A percentile compares a stretch with the other conserved stretches of the same genome.
Conservation (phyloP, 164 flowering plant genomes). For the Houttuynia cordata region DNA sequence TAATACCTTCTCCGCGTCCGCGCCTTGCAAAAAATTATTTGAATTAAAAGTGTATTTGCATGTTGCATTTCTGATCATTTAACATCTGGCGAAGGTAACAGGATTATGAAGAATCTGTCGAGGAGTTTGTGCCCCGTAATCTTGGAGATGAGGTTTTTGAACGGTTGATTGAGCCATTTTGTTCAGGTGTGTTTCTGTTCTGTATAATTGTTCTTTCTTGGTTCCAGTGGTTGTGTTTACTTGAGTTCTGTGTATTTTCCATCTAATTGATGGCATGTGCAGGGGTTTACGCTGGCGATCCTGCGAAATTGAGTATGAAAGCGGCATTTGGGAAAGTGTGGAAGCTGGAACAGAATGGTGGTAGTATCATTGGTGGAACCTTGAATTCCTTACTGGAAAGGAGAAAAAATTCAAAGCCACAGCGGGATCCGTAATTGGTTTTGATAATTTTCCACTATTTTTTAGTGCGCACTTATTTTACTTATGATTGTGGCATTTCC, state of each 20-base stretch:
- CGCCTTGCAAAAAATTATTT: too few relatives aligned
- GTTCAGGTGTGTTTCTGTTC: slow-evolving; percentile 50
- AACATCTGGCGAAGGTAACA: slow-evolving; percentile 57
- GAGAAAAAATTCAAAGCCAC: slow-evolving; percentile 41
- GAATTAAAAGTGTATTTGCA: background rate
- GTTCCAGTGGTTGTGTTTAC: background rate
- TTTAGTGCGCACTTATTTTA: slow-evolving; percentile 1
- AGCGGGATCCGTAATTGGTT: slow-evolving; percentile 68
- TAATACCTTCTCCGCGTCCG: background rate
- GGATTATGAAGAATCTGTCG: slow-evolving; percentile 90
- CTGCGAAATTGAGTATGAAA: slow-evolving; percentile 92
- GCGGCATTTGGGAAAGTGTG: slow-evolving; percentile 97
- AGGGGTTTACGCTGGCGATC: slow-evolving; percentile 99
- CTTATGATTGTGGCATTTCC: slow-evolving; percentile 4
- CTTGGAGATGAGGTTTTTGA: slow-evolving; percentile 96
- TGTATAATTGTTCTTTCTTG: background rate
- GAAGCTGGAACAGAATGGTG: slow-evolving; percentile 87
- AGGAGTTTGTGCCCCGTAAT: slow-evolving; percentile 94
- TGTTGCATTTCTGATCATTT: slow-evolving; percentile 7
- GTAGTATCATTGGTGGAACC: slow-evolving; percentile 83
- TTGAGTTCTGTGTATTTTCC: slow-evolving; percentile 2
- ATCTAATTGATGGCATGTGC: slow-evolving; percentile 7
- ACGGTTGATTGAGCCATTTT: slow-evolving; percentile 93
- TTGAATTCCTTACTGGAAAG: slow-evolving; percentile 63
- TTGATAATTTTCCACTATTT: background rate